phyloP scores from a whole-genome alignment of 2,329 filamentous ascomycete species.

The Mycosphaerella sp. region DNA sequence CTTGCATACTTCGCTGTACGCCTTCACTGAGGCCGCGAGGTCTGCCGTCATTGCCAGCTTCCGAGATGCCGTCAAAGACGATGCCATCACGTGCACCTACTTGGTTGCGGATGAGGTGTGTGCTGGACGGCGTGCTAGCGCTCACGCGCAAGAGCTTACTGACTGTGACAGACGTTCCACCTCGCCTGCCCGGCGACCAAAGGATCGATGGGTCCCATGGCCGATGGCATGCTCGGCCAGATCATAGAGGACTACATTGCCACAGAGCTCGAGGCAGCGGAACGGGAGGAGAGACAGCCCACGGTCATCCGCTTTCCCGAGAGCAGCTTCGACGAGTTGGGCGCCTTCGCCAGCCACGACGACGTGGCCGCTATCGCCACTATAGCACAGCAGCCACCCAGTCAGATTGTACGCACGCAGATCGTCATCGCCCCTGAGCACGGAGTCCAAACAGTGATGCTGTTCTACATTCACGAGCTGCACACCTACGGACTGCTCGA shows the following conservation, averaged over 20 bases:
- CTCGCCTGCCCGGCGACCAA: conserved; percentile 17
- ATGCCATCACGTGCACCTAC: conserved; percentile 22
- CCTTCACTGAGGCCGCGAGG: conserved; percentile 21
- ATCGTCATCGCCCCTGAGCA: conserved; percentile 12
- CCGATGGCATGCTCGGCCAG: conserved; percentile 18
- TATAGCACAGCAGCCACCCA: not conserved
- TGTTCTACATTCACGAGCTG: conserved; percentile 18
- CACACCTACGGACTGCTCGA: conserved; percentile 18
- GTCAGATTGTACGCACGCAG: conserved; percentile 10
- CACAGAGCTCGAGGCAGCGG: conserved; percentile 18
- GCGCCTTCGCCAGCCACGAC: conserved; percentile 13
- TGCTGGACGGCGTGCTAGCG: not conserved
- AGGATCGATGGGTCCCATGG: conserved; percentile 9
- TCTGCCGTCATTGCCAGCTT: conserved; percentile 22
- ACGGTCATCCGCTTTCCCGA: conserved; percentile 22
- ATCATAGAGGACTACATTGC: conserved; percentile 19
- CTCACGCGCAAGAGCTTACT: not conserved
- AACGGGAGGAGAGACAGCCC: conserved; percentile 14
- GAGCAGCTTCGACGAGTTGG: conserved; percentile 18
- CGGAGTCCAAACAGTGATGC: conserved; percentile 12
- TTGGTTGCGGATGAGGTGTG: conserved; percentile 15
- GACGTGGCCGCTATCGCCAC: not conserved
- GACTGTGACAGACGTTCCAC: conserved; percentile 15
- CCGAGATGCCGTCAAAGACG: conserved; percentile 17
- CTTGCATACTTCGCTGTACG: conserved; percentile 28